Conservation (phyloP, 495 filamentous ascomycete species). For the Annulohypoxylon moriforme region DNA sequence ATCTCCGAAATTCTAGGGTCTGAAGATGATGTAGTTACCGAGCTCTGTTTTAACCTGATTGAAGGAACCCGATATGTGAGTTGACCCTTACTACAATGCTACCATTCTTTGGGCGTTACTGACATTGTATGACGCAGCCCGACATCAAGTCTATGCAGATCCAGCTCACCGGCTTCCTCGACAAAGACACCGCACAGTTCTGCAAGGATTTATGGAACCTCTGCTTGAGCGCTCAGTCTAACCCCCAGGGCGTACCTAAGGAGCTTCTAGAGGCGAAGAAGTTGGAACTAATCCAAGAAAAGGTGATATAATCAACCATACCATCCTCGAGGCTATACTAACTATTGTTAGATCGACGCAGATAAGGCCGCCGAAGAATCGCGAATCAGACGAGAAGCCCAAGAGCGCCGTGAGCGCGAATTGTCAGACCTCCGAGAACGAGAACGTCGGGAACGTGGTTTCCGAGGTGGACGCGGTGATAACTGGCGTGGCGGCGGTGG, state of each 20-base stretch:
- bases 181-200: constrained; percentile 90
- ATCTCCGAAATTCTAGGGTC: constrained; percentile 87
- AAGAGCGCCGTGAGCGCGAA: constrained; percentile 66
- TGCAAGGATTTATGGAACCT: constrained; percentile 95
- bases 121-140: constrained; percentile 66
- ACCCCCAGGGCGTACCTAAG: constrained; percentile 89
- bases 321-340: constrained; percentile 14
- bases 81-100: constrained; percentile 37
- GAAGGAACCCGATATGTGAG: constrained; percentile 84
- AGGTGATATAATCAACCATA: constrained; percentile 63
- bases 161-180: constrained; percentile 91
- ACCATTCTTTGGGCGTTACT: constrained; percentile 19
- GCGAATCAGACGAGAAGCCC: constrained; percentile 69
- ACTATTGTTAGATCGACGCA: constrained; percentile 73
- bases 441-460: constrained; percentile 78
- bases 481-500: constrained; percentile 55
- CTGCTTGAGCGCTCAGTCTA: constrained; percentile 88
- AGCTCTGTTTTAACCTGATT: constrained; percentile 89
- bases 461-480: constrained; percentile 66
- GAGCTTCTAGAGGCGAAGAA: constrained; percentile 97
- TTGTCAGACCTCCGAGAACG: constrained; percentile 74
- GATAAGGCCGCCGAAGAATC: constrained; percentile 84
- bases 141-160: constrained; percentile 96
- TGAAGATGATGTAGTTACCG: constrained; percentile 95
- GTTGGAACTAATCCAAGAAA: constrained; percentile 89